Conservation (phyloP, 73 alveolate genomes). For the Urostyla sp. region DNA sequence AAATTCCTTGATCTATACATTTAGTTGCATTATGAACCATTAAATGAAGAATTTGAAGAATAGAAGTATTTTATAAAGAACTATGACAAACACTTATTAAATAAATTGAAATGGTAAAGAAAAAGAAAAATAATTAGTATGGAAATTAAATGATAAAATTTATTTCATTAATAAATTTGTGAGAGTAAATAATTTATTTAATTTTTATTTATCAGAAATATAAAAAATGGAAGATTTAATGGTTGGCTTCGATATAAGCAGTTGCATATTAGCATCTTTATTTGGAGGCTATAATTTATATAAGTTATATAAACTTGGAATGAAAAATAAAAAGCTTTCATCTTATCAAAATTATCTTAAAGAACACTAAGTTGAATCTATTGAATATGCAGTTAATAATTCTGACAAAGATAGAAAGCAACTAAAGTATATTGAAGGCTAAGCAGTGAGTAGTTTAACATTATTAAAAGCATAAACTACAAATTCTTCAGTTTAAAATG, state of each 20-base stretch:
- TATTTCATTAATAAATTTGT: neutral
- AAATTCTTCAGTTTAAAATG: too few species aligned
- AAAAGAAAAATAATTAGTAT: neutral
- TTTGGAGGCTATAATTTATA: neutral
- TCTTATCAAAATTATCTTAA: neutral
- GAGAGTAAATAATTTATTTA: neutral
- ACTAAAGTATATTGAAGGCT: neutral
- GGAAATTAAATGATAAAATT: neutral
- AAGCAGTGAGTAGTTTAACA: neutral
- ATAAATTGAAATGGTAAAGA: neutral
- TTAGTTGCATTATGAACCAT: constrained; percentile 12
- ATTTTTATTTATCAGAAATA: neutral
- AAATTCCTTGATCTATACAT: constrained; percentile 14
- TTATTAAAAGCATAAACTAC: neutral
- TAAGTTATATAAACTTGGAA: neutral
- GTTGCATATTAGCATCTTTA: neutral
- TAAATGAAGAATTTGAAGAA: constrained; percentile 21
- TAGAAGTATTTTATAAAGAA: constrained; percentile 3
- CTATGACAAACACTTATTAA: neutral
- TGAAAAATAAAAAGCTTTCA: neutral
- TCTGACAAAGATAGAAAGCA: neutral
- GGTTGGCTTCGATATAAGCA: neutral
- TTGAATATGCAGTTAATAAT: neutral
- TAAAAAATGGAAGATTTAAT: neutral
- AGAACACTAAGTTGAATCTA: neutral